Evolutionary conservation across 2,329 filamentous ascomycete species (phyloP), one percentile per base, ranked within the genome.

Genomic region (Penicillium olsonii): DNA sequence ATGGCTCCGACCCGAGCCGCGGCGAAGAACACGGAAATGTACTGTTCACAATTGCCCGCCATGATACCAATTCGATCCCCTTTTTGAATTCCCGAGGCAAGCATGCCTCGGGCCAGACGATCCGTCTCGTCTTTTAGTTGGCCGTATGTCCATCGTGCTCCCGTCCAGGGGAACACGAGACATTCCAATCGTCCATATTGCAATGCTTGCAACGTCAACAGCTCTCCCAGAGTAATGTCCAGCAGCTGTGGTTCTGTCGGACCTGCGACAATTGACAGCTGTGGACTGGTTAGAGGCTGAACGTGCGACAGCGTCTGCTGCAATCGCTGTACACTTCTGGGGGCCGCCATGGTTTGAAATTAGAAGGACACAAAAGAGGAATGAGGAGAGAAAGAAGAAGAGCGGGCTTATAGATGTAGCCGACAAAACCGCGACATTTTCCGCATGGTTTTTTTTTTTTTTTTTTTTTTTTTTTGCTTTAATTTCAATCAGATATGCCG

Each of bases 21-120:
- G 3, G 85, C 87, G 57, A 90, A 90, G 75, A 90, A 88, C 14
- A 90, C 79, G 2, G 86, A 79, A 24, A 87, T 70, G 51, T 76
- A 81, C 56, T 81, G 76, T 53, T 81, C 78, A 56, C 79, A 80
- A 55, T 83, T 81, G 4, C 80, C 75, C 56, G 87, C 87, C 84
- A 90, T 89, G 56, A 92, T 85, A 24, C 83, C 87, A 22, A 91
- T 78, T 12, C 87, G 78, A 66, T 90, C 87, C 29, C 87, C 87
- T 24, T 82, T 80, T 33, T 80, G 75, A 43, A 90, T 82, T 2
- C 86, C 86, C 68, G 84, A 80, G 18, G 82, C 80, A 37, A 89
- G 70, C 51, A 92, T 70, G 10, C 87, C 87, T 42, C 82, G 83
- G 5, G 85, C 84, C 37, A 88, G 69, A 45, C 78, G 74, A 37